Conservation (phyloP, 2,329 filamentous ascomycete genomes). For the Zymoseptoria passerinii region DNA sequence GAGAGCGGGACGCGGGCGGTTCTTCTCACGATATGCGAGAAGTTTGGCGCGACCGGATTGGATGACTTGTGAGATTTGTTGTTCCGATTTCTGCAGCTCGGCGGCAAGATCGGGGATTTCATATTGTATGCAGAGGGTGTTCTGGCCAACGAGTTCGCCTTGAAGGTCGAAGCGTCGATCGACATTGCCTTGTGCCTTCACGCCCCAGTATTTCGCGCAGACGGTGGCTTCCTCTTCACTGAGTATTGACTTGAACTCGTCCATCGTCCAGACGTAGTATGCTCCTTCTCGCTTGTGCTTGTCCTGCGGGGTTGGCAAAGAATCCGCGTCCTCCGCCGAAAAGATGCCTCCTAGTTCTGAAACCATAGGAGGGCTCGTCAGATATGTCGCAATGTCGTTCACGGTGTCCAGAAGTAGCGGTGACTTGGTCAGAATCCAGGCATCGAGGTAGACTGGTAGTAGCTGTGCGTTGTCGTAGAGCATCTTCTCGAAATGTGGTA, state of each 20-base stretch:
- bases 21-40: slow-evolving; percentile 60
- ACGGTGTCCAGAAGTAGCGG: slow-evolving; percentile 70
- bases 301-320: slow-evolving; percentile 63
- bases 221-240: slow-evolving; percentile 61
- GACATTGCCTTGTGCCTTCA: slow-evolving; percentile 78
- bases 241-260: slow-evolving; percentile 73
- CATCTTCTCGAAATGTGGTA: slow-evolving; percentile 97
- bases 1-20: slow-evolving; percentile 65
- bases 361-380: slow-evolving; percentile 63
- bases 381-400: slow-evolving; percentile 77
- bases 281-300: slow-evolving; percentile 81
- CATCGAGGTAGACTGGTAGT: slow-evolving; percentile 75
- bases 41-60: slow-evolving; percentile 60
- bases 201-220: slow-evolving; percentile 75
- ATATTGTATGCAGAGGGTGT: slow-evolving; percentile 67
- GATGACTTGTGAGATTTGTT: slow-evolving; percentile 61
- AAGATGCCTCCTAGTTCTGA: slow-evolving; percentile 67
- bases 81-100: slow-evolving; percentile 63
- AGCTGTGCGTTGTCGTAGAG: slow-evolving; percentile 86
- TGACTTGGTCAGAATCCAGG: slow-evolving; percentile 61
- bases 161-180: slow-evolving; percentile 73
- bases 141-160: slow-evolving; percentile 91
- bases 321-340: slow-evolving; percentile 86
- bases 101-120: slow-evolving; percentile 61
- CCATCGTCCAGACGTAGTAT: slow-evolving; percentile 87